phyloP scores from a whole-genome alignment of 2,329 filamentous ascomycete genomes.

The Salinomyces thailandicus region DNA sequence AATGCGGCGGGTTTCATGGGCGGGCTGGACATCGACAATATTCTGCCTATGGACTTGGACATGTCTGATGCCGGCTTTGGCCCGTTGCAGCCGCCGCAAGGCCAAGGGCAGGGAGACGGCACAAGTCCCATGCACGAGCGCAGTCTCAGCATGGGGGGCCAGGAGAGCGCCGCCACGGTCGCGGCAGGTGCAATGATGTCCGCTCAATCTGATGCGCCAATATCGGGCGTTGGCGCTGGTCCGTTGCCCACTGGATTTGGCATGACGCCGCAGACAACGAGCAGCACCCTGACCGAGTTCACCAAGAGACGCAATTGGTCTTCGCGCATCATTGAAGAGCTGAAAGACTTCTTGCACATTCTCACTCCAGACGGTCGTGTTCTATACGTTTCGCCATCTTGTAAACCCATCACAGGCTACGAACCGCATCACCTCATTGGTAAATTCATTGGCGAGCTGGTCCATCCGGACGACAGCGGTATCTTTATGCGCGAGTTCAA shows the following conservation, averaged over 20 bases:
- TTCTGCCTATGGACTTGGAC: conserved; percentile 39
- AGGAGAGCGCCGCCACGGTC: conserved; percentile 15
- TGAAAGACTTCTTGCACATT: conserved; percentile 81
- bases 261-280: conserved; percentile 32
- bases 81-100: conserved; percentile 17
- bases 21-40: conserved; percentile 36
- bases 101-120: not conserved
- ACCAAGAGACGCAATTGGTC: conserved; percentile 69
- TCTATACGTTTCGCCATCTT: conserved; percentile 74
- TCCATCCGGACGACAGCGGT: conserved; percentile 75
- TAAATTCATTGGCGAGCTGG: conserved; percentile 65
- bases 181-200: conserved; percentile 5
- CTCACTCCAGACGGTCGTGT: conserved; percentile 76
- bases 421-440: conserved; percentile 59
- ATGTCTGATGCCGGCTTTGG: conserved; percentile 22
- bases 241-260: conserved; percentile 47
- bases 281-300: conserved; percentile 53
- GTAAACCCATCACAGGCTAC: conserved; percentile 65
- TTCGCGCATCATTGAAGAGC: conserved; percentile 76
- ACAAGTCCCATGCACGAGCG: not conserved
- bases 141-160: not conserved
- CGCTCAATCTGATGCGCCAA: conserved; percentile 14
- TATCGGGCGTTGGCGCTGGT: conserved; percentile 40
- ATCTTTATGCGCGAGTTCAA: conserved; percentile 83
- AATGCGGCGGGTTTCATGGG: conserved; percentile 28